These are phyloP conservation scores for Talaromyces liani DNA, from an alignment of 495 filamentous ascomycete genomes.

Conservation along the genomic window DNA sequence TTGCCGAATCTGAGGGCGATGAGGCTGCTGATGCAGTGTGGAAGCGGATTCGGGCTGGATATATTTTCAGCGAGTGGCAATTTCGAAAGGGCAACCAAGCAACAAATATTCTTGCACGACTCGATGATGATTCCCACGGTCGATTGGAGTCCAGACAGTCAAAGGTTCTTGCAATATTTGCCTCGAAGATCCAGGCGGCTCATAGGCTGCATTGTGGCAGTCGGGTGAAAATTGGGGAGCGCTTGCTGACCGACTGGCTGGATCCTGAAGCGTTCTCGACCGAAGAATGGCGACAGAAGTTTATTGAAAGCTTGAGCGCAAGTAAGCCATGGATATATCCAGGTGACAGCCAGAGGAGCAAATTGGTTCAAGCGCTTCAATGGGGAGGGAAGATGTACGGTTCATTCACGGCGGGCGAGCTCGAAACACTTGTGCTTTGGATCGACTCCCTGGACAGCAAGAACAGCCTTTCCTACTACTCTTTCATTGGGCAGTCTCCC, in stretches of 20 bases:
- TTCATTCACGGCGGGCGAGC: slow-evolving; percentile 35
- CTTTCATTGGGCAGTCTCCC: slow-evolving; percentile 9
- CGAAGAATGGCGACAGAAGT: slow-evolving; percentile 20
- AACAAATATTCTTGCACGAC: background rate
- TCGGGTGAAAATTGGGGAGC: slow-evolving; percentile 22
- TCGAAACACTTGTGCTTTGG: slow-evolving; percentile 27
- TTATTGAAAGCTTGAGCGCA: slow-evolving; percentile 17
- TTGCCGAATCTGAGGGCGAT: slow-evolving; percentile 17
- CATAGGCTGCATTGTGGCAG: slow-evolving; percentile 28
- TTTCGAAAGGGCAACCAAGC: slow-evolving; percentile 6
- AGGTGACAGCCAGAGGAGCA: slow-evolving; percentile 28
- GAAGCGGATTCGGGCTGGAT: slow-evolving; percentile 42
- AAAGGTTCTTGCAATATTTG: slow-evolving; percentile 15
- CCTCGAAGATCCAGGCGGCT: slow-evolving; percentile 7
- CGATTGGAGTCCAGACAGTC: background rate
- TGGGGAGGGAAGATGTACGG: slow-evolving; percentile 45
- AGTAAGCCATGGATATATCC: slow-evolving; percentile 29
- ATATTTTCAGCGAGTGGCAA: slow-evolving; percentile 26
- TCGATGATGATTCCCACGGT: background rate
- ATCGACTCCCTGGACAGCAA: slow-evolving; percentile 22
- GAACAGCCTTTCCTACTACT: slow-evolving; percentile 7
- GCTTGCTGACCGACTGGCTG: slow-evolving; percentile 29
- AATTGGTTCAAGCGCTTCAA: slow-evolving; percentile 26
- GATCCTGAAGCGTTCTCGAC: slow-evolving; percentile 12
- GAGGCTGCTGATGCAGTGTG: slow-evolving; percentile 25